Evolutionary conservation across 768 basidiomycete species (phyloP).

Genomic region (Boletus rubropictus): DNA sequence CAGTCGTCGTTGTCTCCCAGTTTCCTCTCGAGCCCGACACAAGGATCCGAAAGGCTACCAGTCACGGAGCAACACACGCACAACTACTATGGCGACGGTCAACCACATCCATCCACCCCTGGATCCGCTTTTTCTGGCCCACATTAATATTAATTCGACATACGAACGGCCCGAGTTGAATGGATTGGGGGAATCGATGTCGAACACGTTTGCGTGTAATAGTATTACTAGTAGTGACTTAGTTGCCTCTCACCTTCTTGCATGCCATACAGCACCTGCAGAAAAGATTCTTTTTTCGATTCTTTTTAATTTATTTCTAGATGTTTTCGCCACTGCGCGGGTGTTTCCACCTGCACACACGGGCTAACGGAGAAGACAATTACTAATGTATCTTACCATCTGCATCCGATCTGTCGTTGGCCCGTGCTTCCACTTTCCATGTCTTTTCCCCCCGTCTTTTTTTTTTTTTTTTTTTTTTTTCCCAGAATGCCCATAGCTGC

Average conservation of each 20-base stretch:
- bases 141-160: slow-evolving; percentile 25
- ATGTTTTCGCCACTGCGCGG: slow-evolving; percentile 20
- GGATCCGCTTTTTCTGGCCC: slow-evolving; percentile 29
- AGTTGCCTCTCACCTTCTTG: slow-evolving; percentile 30
- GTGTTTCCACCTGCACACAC: slow-evolving; percentile 15
- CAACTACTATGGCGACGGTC: slow-evolving; percentile 28
- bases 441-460: slow-evolving; percentile 2
- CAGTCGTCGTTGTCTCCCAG: slow-evolving; percentile 25
- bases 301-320: slow-evolving; percentile 15
- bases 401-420: slow-evolving; percentile 17
- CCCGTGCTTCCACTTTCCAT: slow-evolving; percentile 11
- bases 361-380: slow-evolving; percentile 18
- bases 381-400: slow-evolving; percentile 22
- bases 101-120: slow-evolving; percentile 22
- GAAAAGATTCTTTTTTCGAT: slow-evolving; percentile 18
- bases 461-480: slow-evolving; percentile 12
- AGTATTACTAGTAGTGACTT: slow-evolving; percentile 33
- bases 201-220: slow-evolving; percentile 25
- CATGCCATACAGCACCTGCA: slow-evolving; percentile 14
- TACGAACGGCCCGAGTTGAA: not conserved
- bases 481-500: slow-evolving; percentile 6
- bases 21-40: slow-evolving; percentile 29
- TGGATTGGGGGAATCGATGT: slow-evolving; percentile 21
- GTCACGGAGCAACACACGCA: slow-evolving; percentile 24
- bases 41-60: slow-evolving; percentile 27